These are phyloP conservation scores for Rosa hybrid DNA, from an alignment of 331 rosid genomes.

Conservation along the genomic window DNA sequence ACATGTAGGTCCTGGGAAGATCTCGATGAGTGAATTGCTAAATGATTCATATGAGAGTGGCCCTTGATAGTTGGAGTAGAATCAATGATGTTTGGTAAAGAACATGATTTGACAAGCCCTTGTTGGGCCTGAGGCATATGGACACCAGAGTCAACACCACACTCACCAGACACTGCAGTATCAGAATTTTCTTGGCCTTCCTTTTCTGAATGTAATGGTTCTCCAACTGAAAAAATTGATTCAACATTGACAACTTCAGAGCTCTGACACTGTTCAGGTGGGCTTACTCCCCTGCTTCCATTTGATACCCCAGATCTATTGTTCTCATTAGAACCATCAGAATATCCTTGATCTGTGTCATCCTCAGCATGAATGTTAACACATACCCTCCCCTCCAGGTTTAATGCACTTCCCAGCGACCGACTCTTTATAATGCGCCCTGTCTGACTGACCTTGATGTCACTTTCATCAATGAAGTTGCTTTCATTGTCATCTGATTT, in stretches of 20 bases:
- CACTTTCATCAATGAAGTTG: slow-evolving; percentile 31
- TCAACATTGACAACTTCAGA: slow-evolving; percentile 37
- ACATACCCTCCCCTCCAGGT: slow-evolving; percentile 37
- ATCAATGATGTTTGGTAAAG: slow-evolving; percentile 54
- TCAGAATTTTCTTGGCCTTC: slow-evolving; percentile 51
- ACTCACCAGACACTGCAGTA: slow-evolving; percentile 43
- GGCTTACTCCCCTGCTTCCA: slow-evolving; percentile 39
- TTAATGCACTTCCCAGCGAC: slow-evolving; percentile 62
- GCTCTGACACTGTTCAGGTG: slow-evolving; percentile 34
- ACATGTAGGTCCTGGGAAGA: slow-evolving; percentile 63
- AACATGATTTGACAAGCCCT: slow-evolving; percentile 53
- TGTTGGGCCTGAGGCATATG: slow-evolving; percentile 25
- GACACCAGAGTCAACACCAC: slow-evolving; percentile 40
- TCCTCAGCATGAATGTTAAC: slow-evolving; percentile 36
- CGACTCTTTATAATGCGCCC: slow-evolving; percentile 53
- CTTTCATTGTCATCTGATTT: slow-evolving; percentile 44
- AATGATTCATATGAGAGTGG: slow-evolving; percentile 20
- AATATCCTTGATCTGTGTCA: slow-evolving; percentile 51
- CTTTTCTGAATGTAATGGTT: slow-evolving; percentile 47
- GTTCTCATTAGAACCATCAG: slow-evolving; percentile 32
- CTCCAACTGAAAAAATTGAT: slow-evolving; percentile 56
- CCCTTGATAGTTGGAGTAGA: slow-evolving; percentile 32
- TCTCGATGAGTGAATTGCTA: slow-evolving; percentile 55
- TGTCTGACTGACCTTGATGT: slow-evolving; percentile 28
- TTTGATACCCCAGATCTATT: slow-evolving; percentile 27